phyloP scores from a whole-genome alignment of 192 early-diverging fungal species.

The Mortierella hygrophila region DNA sequence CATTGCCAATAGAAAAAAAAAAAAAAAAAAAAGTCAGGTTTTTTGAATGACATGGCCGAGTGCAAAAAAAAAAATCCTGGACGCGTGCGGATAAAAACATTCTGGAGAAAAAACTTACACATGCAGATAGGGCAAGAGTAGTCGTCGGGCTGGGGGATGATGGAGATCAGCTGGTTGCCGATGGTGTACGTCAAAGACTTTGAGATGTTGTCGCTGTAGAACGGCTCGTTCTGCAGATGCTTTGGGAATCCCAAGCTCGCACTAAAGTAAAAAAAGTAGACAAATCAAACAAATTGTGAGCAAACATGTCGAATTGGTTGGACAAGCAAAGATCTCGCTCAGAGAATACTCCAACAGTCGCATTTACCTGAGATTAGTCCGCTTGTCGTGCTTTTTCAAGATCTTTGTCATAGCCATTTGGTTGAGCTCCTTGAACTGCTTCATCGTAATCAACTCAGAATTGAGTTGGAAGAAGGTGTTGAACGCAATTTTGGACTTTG shows the following conservation, averaged over 20 bases:
- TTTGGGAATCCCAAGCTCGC: conserved; percentile 65
- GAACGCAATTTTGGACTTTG: conserved; percentile 56
- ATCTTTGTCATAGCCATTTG: conserved; percentile 85
- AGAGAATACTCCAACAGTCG: too few relatives aligned
- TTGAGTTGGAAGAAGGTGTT: conserved; percentile 74
- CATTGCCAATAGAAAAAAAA: not conserved
- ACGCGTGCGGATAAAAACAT: not conserved
- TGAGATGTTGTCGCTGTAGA: conserved; percentile 68
- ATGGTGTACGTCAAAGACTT: conserved; percentile 73
- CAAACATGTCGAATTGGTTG: not conserved
- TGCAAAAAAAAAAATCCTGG: conserved; percentile 22
- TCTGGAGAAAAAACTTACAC: conserved; percentile 46
- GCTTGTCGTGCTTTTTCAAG: conserved; percentile 93
- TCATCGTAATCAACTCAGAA: conserved; percentile 73
- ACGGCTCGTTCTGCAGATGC: conserved; percentile 62
- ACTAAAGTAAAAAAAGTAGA: conserved; percentile 30
- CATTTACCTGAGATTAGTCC: conserved; percentile 71
- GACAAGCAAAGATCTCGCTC: not conserved
- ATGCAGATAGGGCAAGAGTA: conserved; percentile 87
- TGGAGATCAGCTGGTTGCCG: conserved; percentile 70
- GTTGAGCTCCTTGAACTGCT: conserved; percentile 83
- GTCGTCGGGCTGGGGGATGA: conserved; percentile 87
- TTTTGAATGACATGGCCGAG: too few relatives aligned
- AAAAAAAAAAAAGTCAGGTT: not conserved
- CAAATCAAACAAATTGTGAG: not conserved